These are phyloP conservation scores for Aureobasidium sp. DNA, from an alignment of 2,329 filamentous ascomycete genomes.

Conservation along the genomic window DNA sequence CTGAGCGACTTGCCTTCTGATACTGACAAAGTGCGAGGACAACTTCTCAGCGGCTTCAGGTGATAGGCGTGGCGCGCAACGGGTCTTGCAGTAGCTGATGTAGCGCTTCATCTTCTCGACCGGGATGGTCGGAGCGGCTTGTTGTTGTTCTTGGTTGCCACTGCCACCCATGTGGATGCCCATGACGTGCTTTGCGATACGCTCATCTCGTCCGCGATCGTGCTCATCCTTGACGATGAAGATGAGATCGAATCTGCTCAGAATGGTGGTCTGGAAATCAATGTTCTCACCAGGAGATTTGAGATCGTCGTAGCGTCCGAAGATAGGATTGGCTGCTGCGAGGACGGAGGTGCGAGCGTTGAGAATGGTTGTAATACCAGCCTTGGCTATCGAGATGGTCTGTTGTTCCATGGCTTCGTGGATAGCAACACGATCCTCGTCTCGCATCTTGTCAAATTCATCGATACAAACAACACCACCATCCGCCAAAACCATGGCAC, in stretches of 20 bases:
- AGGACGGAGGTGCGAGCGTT: constrained; percentile 93
- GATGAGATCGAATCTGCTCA: constrained; percentile 99
- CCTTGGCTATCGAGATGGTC: constrained; percentile 97
- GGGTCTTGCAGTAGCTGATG: constrained; percentile 94
- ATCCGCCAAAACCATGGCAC: constrained; percentile 96
- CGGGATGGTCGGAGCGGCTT: constrained; percentile 77
- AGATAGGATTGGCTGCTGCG: constrained; percentile 93
- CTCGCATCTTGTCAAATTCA: constrained; percentile 99
- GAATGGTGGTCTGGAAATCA: constrained; percentile 96
- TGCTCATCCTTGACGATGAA: constrained; percentile 98
- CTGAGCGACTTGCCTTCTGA: constrained; percentile 86
- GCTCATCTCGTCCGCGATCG: constrained; percentile 80
- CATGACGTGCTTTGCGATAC: constrained; percentile 95
- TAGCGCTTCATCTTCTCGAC: constrained; percentile 98
- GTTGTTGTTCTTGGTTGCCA: constrained; percentile 74
- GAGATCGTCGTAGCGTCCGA: constrained; percentile 95
- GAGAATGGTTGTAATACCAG: constrained; percentile 94
- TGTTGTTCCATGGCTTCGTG: constrained; percentile 99
- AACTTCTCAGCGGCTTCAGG: constrained; percentile 91
- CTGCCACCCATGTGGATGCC: constrained; percentile 90
- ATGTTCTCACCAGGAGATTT: constrained; percentile 98
- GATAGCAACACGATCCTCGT: constrained; percentile 94
- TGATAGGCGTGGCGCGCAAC: constrained; percentile 85
- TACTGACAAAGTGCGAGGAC: constrained; percentile 93
- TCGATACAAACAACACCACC: constrained; percentile 97